Evolutionary conservation across 2,329 filamentous ascomycete species (phyloP).

Genomic region (Aspergillus novofumigatus): DNA sequence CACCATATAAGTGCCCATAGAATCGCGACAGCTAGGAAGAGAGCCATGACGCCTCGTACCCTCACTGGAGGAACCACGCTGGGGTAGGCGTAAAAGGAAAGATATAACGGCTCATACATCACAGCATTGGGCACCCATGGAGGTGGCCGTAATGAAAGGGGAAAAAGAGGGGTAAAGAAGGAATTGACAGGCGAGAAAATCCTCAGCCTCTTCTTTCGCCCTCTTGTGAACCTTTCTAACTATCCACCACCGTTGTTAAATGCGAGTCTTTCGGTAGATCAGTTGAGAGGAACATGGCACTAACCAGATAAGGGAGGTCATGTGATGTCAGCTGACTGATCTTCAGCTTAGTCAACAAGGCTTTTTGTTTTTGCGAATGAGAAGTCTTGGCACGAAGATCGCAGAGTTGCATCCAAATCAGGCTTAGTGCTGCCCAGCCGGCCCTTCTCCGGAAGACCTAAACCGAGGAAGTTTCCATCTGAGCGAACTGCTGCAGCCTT

Average conservation of each 20-base stretch:
- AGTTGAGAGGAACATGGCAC: background rate
- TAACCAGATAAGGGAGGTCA: background rate
- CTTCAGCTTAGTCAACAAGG: background rate
- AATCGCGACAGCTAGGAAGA: slow-evolving; percentile 45
- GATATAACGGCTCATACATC: slow-evolving; percentile 45
- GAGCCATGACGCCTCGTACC: slow-evolving; percentile 48
- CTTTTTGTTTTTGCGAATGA: no score
- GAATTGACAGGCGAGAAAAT: background rate
- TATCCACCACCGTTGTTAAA: background rate
- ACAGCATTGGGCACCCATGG: slow-evolving; percentile 37
- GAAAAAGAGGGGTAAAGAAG: slow-evolving; percentile 3
- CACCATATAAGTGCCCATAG: slow-evolving; percentile 49
- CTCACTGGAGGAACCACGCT: slow-evolving; percentile 43
- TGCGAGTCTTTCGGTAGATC: background rate
- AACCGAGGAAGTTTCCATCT: slow-evolving; percentile 3
- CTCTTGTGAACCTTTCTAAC: background rate
- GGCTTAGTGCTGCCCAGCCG: background rate
- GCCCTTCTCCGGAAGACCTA: background rate
- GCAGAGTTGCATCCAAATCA: background rate
- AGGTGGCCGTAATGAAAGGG: slow-evolving; percentile 17
- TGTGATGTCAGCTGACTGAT: background rate
- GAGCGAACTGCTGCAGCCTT: background rate
- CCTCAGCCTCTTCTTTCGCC: background rate
- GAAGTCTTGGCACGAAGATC: background rate
- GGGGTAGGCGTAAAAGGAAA: slow-evolving; percentile 45